Conservation (phyloP, 352 stramenopile genomes). For the Pythium sp. region DNA sequence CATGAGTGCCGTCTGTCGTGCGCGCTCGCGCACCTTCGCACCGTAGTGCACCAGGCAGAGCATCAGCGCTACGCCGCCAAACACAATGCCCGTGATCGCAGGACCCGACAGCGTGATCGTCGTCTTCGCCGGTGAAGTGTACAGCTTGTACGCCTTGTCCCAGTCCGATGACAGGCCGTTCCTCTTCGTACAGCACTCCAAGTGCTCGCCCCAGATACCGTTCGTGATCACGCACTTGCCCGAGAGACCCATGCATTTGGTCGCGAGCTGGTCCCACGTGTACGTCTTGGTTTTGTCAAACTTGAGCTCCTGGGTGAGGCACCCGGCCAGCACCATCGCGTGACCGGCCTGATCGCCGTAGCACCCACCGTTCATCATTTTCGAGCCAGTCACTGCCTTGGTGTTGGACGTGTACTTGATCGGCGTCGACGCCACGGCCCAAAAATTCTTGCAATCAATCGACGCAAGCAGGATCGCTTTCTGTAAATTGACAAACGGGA, state of each 20-base stretch:
- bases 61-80: slow-evolving; percentile 77
- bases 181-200: slow-evolving; percentile 72
- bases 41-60: slow-evolving; percentile 83
- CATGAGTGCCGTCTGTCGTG: slow-evolving; percentile 81
- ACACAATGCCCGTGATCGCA: slow-evolving; percentile 77
- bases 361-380: slow-evolving; percentile 84
- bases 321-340: slow-evolving; percentile 80
- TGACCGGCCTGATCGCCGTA: slow-evolving; percentile 60
- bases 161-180: slow-evolving; percentile 60
- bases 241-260: slow-evolving; percentile 74
- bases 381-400: slow-evolving; percentile 69
- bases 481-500: not conserved
- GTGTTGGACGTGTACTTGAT: slow-evolving; percentile 75
- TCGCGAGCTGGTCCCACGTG: slow-evolving; percentile 76
- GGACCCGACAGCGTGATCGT: slow-evolving; percentile 60
- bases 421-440: slow-evolving; percentile 70
- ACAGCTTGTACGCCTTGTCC: slow-evolving; percentile 69
- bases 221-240: slow-evolving; percentile 85
- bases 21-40: slow-evolving; percentile 77
- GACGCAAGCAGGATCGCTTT: slow-evolving; percentile 81
- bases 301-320: slow-evolving; percentile 66
- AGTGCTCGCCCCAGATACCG: slow-evolving; percentile 77
- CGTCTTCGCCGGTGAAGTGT: slow-evolving; percentile 49
- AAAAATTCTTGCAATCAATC: slow-evolving; percentile 84
- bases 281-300: slow-evolving; percentile 82